Percentiles rank a stretch among this genome's conserved stretches.
These are phyloP conservation scores for Fusarium sp. DNA, from an alignment of 2,329 filamentous ascomycete species.

Conservation along the genomic window DNA sequence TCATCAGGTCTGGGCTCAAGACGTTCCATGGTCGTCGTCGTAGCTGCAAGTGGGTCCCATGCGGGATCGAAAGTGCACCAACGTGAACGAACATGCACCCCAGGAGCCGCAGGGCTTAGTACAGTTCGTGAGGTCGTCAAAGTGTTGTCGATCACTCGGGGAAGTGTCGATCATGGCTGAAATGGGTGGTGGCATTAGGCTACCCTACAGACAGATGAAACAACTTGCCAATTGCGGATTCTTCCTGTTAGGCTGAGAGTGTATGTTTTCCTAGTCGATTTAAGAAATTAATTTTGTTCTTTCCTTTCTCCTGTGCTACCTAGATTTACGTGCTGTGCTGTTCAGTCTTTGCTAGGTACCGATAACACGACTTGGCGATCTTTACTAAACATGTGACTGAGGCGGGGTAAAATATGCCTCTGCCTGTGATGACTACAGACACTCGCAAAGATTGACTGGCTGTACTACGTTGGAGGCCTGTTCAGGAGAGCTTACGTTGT, in stretches of 20 bases:
- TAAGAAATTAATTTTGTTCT: not conserved
- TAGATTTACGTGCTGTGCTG: not conserved
- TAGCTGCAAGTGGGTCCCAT: not conserved
- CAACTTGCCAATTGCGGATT: not conserved
- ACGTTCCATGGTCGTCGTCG: not conserved
- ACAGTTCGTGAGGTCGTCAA: not conserved
- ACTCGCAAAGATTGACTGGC: not conserved
- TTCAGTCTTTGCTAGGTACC: not conserved
- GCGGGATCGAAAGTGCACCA: not conserved
- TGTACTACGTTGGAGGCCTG: not conserved
- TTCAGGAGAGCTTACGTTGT: not conserved
- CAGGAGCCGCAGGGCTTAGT: not conserved
- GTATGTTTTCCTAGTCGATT: not conserved
- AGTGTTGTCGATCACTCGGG: not conserved
- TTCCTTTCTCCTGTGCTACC: not conserved
- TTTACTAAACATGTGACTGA: not conserved
- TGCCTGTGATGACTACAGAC: not conserved
- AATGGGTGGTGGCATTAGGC: not conserved
- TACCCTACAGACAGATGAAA: not conserved
- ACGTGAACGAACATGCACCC: not conserved
- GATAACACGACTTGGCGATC: not conserved
- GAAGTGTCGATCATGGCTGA: not conserved
- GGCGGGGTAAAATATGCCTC: not conserved
- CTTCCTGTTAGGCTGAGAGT: not conserved
- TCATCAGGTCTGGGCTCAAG: not conserved